phyloP scores from a whole-genome alignment of 1,284 basidiomycete species.

The Cutaneotrichosporon curvatum region DNA sequence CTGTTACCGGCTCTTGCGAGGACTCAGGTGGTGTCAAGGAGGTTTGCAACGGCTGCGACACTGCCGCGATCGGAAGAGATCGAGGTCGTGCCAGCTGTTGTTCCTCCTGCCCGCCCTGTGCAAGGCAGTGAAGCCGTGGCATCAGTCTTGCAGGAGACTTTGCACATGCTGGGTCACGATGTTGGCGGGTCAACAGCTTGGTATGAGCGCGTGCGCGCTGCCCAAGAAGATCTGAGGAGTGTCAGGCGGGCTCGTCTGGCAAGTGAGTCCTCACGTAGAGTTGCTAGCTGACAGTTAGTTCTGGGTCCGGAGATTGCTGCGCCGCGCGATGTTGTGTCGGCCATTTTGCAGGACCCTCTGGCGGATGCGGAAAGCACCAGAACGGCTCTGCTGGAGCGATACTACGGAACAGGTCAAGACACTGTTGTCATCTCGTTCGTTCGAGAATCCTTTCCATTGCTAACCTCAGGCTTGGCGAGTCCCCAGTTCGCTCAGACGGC shows the following conservation, averaged over 20 bases:
- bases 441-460: not conserved
- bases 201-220: slow-evolving; percentile 21
- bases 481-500: slow-evolving; percentile 6
- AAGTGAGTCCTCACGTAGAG: slow-evolving; percentile 19
- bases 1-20: too few relatives aligned
- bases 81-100: too few relatives aligned
- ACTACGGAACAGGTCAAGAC: slow-evolving; percentile 14
- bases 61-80: too few relatives aligned
- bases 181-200: slow-evolving; percentile 36
- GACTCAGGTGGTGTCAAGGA: too few relatives aligned
- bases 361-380: slow-evolving; percentile 21
- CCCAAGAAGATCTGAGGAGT: slow-evolving; percentile 14
- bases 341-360: slow-evolving; percentile 37
- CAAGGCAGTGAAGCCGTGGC: not conserved
- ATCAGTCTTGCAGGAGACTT: not conserved
- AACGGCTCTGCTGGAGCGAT: slow-evolving; percentile 21
- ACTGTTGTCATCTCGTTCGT: slow-evolving; percentile 17
- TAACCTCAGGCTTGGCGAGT: slow-evolving; percentile 1
- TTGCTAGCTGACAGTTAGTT: slow-evolving; percentile 21
- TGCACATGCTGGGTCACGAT: slow-evolving; percentile 25
- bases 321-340: slow-evolving; percentile 35
- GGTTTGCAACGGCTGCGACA: too few relatives aligned
- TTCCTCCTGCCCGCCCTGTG: not conserved
- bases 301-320: slow-evolving; percentile 30
- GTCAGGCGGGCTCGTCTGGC: slow-evolving; percentile 22